Conservation (phyloP, 192 early-diverging fungal genomes). For the Coemansia asiatica region DNA sequence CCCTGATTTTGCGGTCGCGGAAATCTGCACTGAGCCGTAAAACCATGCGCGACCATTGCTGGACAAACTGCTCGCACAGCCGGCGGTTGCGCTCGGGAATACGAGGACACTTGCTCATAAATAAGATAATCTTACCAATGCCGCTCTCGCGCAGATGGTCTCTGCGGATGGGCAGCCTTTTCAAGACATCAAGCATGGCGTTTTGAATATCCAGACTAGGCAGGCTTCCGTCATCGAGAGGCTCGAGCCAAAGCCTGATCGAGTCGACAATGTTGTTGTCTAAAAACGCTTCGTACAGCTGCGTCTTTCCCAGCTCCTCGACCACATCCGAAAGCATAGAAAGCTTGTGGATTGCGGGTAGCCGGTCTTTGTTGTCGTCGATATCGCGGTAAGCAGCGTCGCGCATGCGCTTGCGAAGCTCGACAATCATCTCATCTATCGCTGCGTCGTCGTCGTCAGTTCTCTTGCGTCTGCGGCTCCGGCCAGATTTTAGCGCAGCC, state of each 20-base stretch:
- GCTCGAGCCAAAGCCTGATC: constrained; percentile 88
- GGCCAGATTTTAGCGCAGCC: constrained; percentile 39
- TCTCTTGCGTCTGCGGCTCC: constrained; percentile 44
- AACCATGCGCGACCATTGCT: constrained; percentile 85
- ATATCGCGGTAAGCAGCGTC: constrained; percentile 55
- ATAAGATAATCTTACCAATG: constrained; percentile 82
- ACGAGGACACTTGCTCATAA: constrained; percentile 85
- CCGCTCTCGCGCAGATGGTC: constrained; percentile 78
- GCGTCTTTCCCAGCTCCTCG: constrained; percentile 51
- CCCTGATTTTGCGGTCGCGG: constrained; percentile 54
- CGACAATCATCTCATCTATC: constrained; percentile 53
- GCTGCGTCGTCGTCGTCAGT: constrained; percentile 51
- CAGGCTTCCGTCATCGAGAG: constrained; percentile 81
- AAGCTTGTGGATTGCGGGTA: constrained; percentile 56
- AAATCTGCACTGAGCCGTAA: constrained; percentile 75
- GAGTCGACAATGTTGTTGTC: constrained; percentile 84
- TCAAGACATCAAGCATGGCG: constrained; percentile 70
- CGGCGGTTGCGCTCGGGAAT: constrained; percentile 68
- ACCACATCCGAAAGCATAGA: constrained; percentile 51
- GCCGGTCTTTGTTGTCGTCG: constrained; percentile 52
- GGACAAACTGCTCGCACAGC: constrained; percentile 74
- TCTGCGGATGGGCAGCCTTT: constrained; percentile 70
- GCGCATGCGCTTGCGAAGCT: constrained; percentile 53
- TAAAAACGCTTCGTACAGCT: constrained; percentile 71
- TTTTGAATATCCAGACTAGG: constrained; percentile 87